A percentile compares a stretch with the other conserved stretches of the same genome.
Evolutionary conservation across 2,329 filamentous ascomycete species (phyloP).

Genomic region (Ophiocordyceps camponoti-rufipedis): DNA sequence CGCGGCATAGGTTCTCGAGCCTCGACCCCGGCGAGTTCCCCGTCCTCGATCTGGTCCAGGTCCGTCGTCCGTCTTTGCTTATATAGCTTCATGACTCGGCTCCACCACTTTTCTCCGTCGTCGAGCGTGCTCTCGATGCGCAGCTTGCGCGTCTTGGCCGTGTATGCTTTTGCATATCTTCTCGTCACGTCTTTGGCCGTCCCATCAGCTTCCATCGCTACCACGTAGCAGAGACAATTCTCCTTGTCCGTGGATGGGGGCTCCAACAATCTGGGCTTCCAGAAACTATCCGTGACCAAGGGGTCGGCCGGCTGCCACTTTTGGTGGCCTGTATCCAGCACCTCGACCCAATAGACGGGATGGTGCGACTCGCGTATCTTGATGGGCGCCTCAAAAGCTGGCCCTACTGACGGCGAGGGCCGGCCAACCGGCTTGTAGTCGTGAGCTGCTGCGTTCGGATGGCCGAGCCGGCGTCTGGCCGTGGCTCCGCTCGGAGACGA

Average conservation of each 20-base stretch:
- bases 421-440: slow-evolving; percentile 25
- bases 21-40: slow-evolving; percentile 52
- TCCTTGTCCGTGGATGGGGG: slow-evolving; percentile 61
- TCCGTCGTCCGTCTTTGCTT: slow-evolving; percentile 28
- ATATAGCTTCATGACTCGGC: slow-evolving; percentile 29
- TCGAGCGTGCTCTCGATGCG: slow-evolving; percentile 51
- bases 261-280: slow-evolving; percentile 59
- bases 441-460: slow-evolving; percentile 35
- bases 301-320: slow-evolving; percentile 87
- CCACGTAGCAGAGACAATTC: slow-evolving; percentile 66
- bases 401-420: slow-evolving; percentile 10
- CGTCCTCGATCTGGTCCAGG: slow-evolving; percentile 70
- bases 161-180: slow-evolving; percentile 75
- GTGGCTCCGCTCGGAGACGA: slow-evolving; percentile 15
- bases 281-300: slow-evolving; percentile 59
- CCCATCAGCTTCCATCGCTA: slow-evolving; percentile 70
- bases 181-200: slow-evolving; percentile 70
- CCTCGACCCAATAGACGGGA: slow-evolving; percentile 89
- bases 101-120: slow-evolving; percentile 33
- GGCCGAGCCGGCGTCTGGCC: slow-evolving; percentile 29
- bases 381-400: slow-evolving; percentile 16
- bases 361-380: slow-evolving; percentile 51
- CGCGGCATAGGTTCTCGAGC: slow-evolving; percentile 69
- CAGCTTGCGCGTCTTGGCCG: slow-evolving; percentile 68
- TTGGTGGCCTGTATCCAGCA: slow-evolving; percentile 68